Conservation (phyloP, 192 early-diverging fungal genomes). For the Backusella westeae region DNA sequence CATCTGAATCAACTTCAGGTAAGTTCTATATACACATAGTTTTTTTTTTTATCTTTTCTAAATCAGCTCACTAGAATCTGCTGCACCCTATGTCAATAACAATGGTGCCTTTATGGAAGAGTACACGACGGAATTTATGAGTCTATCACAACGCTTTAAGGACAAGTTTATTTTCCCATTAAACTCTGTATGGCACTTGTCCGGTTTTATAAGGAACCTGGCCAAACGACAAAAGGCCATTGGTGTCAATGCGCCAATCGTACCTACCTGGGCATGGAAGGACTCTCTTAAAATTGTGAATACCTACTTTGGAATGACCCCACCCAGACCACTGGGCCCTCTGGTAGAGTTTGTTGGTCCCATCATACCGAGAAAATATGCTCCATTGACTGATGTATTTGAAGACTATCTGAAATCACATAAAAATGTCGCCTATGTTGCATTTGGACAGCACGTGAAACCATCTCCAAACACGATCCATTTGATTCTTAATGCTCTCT, state of each 20-base stretch:
- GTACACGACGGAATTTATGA: too few relatives aligned
- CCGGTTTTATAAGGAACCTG: not conserved
- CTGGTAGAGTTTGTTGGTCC: slow-evolving; percentile 34
- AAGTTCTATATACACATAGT: not conserved
- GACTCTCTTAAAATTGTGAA: slow-evolving; percentile 22
- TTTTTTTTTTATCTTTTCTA: not conserved
- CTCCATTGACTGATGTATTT: not conserved
- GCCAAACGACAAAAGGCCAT: not conserved
- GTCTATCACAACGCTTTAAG: not conserved
- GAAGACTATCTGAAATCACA: slow-evolving; percentile 24
- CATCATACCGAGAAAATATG: slow-evolving; percentile 24
- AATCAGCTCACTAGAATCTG: not conserved
- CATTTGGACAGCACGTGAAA: slow-evolving; percentile 27
- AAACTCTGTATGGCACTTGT: too few relatives aligned
- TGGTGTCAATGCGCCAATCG: not conserved
- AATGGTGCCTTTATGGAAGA: not conserved
- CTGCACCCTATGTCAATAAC: not conserved
- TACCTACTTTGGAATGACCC: slow-evolving; percentile 17
- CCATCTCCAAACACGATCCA: not conserved
- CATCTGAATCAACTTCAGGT: not conserved
- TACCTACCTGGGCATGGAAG: not conserved
- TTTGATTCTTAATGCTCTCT: slow-evolving; percentile 20
- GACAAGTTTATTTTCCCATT: not conserved
- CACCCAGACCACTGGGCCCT: slow-evolving; percentile 17
- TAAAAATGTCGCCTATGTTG: slow-evolving; percentile 22